These are phyloP conservation scores for Penicillium cinerascens DNA, from an alignment of 495 filamentous ascomycete species.

Conservation along the genomic window DNA sequence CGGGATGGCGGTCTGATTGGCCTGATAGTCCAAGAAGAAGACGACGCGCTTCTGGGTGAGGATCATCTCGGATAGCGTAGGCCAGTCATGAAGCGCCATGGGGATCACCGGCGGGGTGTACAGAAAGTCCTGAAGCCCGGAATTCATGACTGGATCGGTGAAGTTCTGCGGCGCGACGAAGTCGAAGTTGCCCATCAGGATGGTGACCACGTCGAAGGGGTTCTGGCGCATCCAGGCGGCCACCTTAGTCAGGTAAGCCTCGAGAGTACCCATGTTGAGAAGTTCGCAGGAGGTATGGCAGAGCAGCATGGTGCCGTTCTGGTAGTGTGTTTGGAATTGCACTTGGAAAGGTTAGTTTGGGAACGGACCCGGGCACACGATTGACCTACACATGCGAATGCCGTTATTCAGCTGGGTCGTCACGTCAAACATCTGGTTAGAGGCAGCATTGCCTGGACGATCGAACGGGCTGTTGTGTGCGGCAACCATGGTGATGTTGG, in stretches of 20 bases:
- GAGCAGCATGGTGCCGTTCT: slow-evolving; percentile 57
- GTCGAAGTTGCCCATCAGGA: slow-evolving; percentile 83
- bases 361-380: no score
- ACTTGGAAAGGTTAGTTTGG: slow-evolving; percentile 39
- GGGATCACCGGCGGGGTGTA: slow-evolving; percentile 68
- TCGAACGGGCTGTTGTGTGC: slow-evolving; percentile 89
- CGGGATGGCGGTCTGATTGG: slow-evolving; percentile 71
- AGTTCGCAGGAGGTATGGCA: slow-evolving; percentile 79
- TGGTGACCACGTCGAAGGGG: slow-evolving; percentile 88
- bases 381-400: slow-evolving; percentile 66
- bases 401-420: slow-evolving; percentile 79
- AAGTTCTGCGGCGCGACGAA: slow-evolving; percentile 58
- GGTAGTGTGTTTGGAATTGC: slow-evolving; percentile 78
- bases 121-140: slow-evolving; percentile 64
- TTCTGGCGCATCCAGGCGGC: slow-evolving; percentile 68
- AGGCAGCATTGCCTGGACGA: slow-evolving; percentile 59
- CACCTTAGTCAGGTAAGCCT: slow-evolving; percentile 67
- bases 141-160: slow-evolving; percentile 56
- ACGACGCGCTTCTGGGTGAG: slow-evolving; percentile 58
- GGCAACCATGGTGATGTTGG: slow-evolving; percentile 84
- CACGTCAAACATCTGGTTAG: slow-evolving; percentile 73
- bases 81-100: slow-evolving; percentile 77
- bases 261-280: slow-evolving; percentile 73
- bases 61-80: slow-evolving; percentile 77
- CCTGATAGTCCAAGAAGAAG: slow-evolving; percentile 78